Base-by-base conservation (phyloP, 2,329 filamentous ascomycete genomes). In the Talaromyces sp. region DNA sequence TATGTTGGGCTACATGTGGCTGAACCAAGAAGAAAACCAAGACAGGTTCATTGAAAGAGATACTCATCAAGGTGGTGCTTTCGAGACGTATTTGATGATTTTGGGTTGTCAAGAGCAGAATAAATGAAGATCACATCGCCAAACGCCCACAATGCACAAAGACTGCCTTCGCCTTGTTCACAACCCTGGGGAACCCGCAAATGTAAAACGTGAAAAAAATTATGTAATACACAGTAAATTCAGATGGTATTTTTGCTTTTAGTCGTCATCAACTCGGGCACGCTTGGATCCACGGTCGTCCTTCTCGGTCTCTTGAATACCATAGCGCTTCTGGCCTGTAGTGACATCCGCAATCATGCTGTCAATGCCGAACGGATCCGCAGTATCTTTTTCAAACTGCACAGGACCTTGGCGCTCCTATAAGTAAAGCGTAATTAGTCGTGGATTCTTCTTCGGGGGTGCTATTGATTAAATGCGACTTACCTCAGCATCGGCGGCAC, bases 281-380 rank as follows among this genome's bases (percentile, higher is more conserved):
- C 89, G 84, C 79, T 96, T 97, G 16, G 70, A 71, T 32, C 70
- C 70, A 19, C 71, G 68, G 39, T 69, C 65, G 4, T 67, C 68
- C 36, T 56, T 58, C 29, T 73, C 71, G 9, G 63, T 70, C 58
- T 75, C 73, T 62, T 76, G 72, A 17, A 76, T 75, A 19, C 74
- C 73, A 54, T 76, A 76, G 51, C 74, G 71, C 61, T 77, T 77
- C 64, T 74, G 70, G 42, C 75, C 65, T 60, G 81, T 51, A 81
- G 79, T 80, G 22, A 81, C 91, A 71, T 97, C 91, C 32, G 85
- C 88, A 70, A 99, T 85, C 78, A 99, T 96, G 66, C 90, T 89
- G 69, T 96, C 91, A 62, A 97, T 94, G 45, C 95, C 92, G 72
- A 97, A 97, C 1, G 91, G 91, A 74, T 97, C 93, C 16, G 83